Evolutionary conservation across 495 filamentous ascomycete genomes (phyloP).

Genomic region (Penicillium desertorum): DNA sequence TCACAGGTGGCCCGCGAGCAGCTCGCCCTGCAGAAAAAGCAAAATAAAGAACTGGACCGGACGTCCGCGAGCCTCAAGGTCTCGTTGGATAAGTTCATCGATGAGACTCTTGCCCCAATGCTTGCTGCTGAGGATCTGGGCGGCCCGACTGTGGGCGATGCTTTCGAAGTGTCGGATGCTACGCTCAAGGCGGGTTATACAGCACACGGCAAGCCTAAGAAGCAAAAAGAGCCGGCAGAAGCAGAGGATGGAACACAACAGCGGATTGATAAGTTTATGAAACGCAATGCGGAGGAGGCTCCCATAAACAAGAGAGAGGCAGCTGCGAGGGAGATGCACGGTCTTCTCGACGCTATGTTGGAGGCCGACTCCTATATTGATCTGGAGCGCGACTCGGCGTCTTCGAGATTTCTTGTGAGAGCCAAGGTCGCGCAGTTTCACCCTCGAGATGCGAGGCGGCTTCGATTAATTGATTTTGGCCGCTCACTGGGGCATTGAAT

Average conservation of each 20-base stretch:
- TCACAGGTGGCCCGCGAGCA: conserved; percentile 60
- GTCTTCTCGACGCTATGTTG: conserved; percentile 61
- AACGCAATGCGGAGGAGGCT: conserved; percentile 36
- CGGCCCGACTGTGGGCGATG: conserved; percentile 78
- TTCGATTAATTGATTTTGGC: conserved; percentile 84
- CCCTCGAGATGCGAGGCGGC: conserved; percentile 71
- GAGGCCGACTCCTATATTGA: conserved; percentile 68
- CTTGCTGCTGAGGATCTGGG: conserved; percentile 84
- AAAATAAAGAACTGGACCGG: conserved; percentile 53
- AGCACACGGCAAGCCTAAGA: conserved; percentile 67
- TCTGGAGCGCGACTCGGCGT: conserved; percentile 73
- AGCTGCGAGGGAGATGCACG: conserved; percentile 64
- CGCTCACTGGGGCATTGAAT: conserved; percentile 65
- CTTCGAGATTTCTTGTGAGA: conserved; percentile 77
- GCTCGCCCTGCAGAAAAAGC: conserved; percentile 56
- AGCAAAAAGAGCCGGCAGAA: conserved; percentile 47
- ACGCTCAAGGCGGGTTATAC: conserved; percentile 69
- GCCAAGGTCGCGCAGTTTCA: conserved; percentile 86
- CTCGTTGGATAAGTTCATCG: conserved; percentile 69
- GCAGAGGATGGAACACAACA: conserved; percentile 55
- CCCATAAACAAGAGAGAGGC: conserved; percentile 58
- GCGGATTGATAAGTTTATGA: conserved; percentile 74
- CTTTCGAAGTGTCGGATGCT: conserved; percentile 60
- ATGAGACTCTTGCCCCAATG: conserved; percentile 71
- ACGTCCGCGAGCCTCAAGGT: conserved; percentile 58